phyloP scores from a whole-genome alignment of 106 monocot species.

The Hemerocallis citrina region DNA sequence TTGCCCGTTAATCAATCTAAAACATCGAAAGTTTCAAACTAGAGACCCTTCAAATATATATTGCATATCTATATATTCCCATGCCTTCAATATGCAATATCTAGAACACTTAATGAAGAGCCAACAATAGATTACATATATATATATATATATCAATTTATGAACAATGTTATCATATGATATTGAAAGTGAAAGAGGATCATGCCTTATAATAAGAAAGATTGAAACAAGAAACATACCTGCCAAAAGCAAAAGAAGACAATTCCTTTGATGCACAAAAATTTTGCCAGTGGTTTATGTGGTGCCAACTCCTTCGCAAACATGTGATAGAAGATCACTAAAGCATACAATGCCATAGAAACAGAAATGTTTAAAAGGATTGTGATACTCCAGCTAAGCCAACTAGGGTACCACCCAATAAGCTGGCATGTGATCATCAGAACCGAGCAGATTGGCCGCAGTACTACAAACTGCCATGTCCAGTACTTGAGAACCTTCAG shows the following conservation, averaged over 20 bases:
- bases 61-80: too few species aligned
- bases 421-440: conserved; percentile 73
- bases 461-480: conserved; percentile 98
- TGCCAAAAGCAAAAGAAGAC: conserved; percentile 99
- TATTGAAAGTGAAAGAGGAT: too few species aligned
- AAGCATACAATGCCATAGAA: conserved; percentile 85
- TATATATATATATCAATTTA: too few species aligned
- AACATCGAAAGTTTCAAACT: too few species aligned
- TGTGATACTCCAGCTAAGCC: conserved; percentile 84
- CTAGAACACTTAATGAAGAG: too few species aligned
- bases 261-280: conserved; percentile 95
- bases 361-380: conserved; percentile 88
- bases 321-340: conserved; percentile 94
- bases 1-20: too few species aligned
- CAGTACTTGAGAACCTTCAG: conserved; percentile 80
- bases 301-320: conserved; percentile 96
- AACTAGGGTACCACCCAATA: conserved; percentile 59
- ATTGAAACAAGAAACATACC: conserved; percentile 24
- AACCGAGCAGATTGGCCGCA: conserved; percentile 83
- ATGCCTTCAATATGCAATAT: too few species aligned
- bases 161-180: too few species aligned
- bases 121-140: too few species aligned
- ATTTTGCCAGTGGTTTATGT: conserved; percentile 86
- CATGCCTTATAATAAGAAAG: not conserved
- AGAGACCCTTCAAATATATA: too few species aligned